Evolutionary conservation across 352 stramenopile species (phyloP), one percentile per base, ranked within the genome.

Genomic region (Phytophthora sansomeana): DNA sequence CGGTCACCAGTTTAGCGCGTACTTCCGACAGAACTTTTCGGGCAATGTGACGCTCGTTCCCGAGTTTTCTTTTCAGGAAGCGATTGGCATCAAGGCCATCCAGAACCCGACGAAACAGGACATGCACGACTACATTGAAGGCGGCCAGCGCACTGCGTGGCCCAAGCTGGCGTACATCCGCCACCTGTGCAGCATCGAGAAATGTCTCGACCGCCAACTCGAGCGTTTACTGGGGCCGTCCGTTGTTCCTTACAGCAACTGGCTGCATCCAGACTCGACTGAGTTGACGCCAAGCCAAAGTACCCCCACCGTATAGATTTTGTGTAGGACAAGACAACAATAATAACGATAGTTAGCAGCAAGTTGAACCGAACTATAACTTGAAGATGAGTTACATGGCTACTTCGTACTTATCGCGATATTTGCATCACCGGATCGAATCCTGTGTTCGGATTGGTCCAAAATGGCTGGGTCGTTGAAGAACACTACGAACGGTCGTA

Each of bases 11-110:
- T 85, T 85, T 63, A 89, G 77, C 54, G 80, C 70, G 41, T 90
- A 79, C 69, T 83, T 98, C 78, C 87, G 90, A 42, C 93, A 98
- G 81, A 97, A 98, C 69, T 99, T 99, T 73, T 96, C 97, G 44
- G 97, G 97, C 14, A 97, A 99, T 72, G 92, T 99, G 42, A 99
- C 96, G 9, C 80, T 99, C 48, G 95, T 98, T 71, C 80, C 89
- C 6, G 87, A 91, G 29, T 92, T 98, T 68, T 81, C 96, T 41
- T 92, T 91, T 38, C 64, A 97, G 7, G 83, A 96, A 16, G 78
- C 78, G 6, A 93, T 92, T 42, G 85, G 89, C 24, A 78, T 87
- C 53, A 95, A 94, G 58, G 83, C 93, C 26, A 91, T 97, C 62
- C 58, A 83, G 54, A 97, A 97, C 58, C 89, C 91, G 36, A 90